Conservation (phyloP, 2,329 filamentous ascomycete genomes). For the Stemphylium lycopersici region DNA sequence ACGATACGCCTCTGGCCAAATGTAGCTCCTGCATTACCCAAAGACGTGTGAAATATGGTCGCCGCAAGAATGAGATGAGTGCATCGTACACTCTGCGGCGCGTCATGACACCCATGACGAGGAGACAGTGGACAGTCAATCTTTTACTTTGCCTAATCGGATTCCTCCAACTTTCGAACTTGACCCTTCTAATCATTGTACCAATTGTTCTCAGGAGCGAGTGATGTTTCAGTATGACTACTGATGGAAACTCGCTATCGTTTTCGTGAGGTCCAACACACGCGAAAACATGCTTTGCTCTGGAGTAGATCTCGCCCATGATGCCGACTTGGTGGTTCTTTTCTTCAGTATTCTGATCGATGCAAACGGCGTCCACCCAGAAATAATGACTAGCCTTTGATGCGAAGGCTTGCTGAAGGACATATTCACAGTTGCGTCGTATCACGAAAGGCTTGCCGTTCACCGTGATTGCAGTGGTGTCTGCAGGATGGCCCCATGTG, state of each 20-base stretch:
- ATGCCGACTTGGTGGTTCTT: constrained; percentile 2
- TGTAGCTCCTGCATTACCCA: constrained; percentile 1
- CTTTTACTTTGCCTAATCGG: background rate
- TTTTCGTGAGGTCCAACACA: background rate
- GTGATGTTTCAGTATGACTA: fast-evolving
- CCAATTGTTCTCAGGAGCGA: background rate
- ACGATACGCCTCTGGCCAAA: background rate
- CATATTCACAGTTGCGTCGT: constrained; percentile 1
- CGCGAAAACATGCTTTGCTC: background rate
- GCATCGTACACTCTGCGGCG: background rate
- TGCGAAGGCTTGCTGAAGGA: constrained; percentile 1
- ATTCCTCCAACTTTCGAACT: background rate
- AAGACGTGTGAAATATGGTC: background rate
- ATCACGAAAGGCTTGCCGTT: background rate
- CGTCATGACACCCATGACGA: background rate
- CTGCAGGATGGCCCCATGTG: background rate
- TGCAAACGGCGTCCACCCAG: constrained; percentile 3
- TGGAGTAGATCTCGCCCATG: background rate
- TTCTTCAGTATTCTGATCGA: background rate
- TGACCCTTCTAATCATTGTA: too few relatives aligned
- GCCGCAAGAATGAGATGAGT: background rate
- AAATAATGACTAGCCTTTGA: background rate
- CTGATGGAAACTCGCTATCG: background rate
- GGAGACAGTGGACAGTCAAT: background rate
- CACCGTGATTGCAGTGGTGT: background rate